Base-by-base conservation (phyloP, 371 early-diverging fungal genomes). In the Mucor piriformis region DNA sequence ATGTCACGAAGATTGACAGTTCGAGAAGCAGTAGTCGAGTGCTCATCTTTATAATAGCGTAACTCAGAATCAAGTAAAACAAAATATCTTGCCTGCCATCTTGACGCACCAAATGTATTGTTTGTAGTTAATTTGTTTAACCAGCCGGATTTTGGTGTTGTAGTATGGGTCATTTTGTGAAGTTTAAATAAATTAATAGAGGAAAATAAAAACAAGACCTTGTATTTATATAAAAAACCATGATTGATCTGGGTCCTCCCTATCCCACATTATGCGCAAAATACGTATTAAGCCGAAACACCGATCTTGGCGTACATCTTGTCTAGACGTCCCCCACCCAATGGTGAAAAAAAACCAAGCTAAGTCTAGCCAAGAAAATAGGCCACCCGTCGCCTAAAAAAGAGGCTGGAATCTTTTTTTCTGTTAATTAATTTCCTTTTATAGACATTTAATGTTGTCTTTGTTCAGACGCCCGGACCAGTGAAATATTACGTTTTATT, bases 41-140 rank as follows among this genome's bases (percentile, higher is more conserved):
- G 70, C 53, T 77, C 77, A 23, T 63, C 60, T 47, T 66, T 69
- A 25, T 77, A 77, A 43, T 71, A 77, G 15, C 77, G 61, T 18
- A 77, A 23, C 54, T 77, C 74, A 23, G 70, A 64, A 58, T 68
- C 74, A 13, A 74, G 52, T 16, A 77, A 46, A 8, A 77, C 71
- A 34, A 77, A 72, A 43, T 64, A 77, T 1, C 77, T 64, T 35
- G 64, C 57, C 40, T 70, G 70, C 77, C 77, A 77, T 20, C 68
- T 53, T 7, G 59, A 60, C n/a, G 60, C 34, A 35, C 66, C 63
- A 54, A 71, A 61, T 10, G 67, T 29, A 50, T 57, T 66, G 12
- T 47, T 35, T 7, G 57, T 60, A 20, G 62, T 61, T 33, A 68
- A 47, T 47, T 71, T 69, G 21, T 44, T 50, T 43, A 70, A 50